Evolutionary conservation across 1,284 basidiomycete species (phyloP).

Genomic region (Hymenochaete sp.): DNA sequence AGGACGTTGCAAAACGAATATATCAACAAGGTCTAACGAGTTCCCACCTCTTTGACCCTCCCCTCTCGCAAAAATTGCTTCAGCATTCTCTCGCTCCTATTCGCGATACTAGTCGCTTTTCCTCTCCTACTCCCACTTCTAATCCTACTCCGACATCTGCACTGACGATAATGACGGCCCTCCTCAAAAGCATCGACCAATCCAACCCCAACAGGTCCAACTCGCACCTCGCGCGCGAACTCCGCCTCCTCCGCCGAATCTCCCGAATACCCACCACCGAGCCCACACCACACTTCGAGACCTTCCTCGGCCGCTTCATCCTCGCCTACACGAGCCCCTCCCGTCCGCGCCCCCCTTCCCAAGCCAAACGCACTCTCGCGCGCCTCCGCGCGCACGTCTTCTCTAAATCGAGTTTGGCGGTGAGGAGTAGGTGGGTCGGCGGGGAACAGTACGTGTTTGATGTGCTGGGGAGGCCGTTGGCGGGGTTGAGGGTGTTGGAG

Average conservation of each 20-base stretch:
- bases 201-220: not conserved
- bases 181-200: too few relatives aligned
- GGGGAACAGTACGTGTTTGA: constrained; percentile 14
- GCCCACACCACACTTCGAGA: constrained; percentile 4
- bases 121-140: not conserved
- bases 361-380: constrained; percentile 5
- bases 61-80: too few relatives aligned
- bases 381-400: constrained; percentile 12
- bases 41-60: too few relatives aligned
- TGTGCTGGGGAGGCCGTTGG: constrained; percentile 1
- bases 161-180: too few relatives aligned
- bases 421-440: constrained; percentile 8
- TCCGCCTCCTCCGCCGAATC: constrained; percentile 10
- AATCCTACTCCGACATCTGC: too few relatives aligned
- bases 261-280: not conserved
- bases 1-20: too few relatives aligned
- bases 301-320: constrained; percentile 13
- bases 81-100: too few relatives aligned
- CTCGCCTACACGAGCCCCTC: constrained; percentile 5
- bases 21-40: too few relatives aligned
- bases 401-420: not conserved
- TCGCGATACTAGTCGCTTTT: too few relatives aligned
- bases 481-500: constrained; percentile 9
- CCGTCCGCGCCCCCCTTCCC: too few relatives aligned
- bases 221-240: constrained; percentile 6